Conservation (phyloP, 306 rosid species). For the Castanospermum australe region DNA sequence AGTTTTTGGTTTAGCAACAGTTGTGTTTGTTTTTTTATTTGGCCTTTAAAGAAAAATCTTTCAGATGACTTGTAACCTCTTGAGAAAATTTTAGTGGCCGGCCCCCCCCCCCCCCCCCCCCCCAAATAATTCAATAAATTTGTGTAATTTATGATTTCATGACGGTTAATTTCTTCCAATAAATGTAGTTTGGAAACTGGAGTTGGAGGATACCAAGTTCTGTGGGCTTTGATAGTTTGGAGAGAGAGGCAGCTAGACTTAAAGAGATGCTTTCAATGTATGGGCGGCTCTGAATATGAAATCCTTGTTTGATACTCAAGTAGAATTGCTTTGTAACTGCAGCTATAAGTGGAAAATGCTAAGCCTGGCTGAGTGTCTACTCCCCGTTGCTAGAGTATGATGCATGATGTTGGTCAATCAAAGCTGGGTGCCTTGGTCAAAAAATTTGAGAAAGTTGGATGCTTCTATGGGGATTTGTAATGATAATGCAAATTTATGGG, state of each 20-base stretch:
- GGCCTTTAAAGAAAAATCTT: no score
- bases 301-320: constrained; percentile 16
- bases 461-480: constrained; percentile 9
- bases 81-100: neutral
- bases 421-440: neutral
- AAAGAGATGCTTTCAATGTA: constrained; percentile 61
- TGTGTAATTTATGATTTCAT: constrained; percentile 25
- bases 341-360: constrained; percentile 6
- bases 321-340: neutral
- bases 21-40: no score
- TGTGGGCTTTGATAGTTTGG: constrained; percentile 68
- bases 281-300: constrained; percentile 64
- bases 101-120: neutral
- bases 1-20: no score
- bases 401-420: constrained; percentile 9
- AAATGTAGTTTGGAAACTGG: constrained; percentile 90
- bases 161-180: no score
- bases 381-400: neutral
- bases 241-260: constrained; percentile 62
- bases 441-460: constrained; percentile 14
- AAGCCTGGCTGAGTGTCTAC: neutral
- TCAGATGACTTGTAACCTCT: no score
- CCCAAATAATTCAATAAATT: neutral
- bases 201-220: constrained; percentile 79
- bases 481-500: neutral